A percentile compares a stretch with the other conserved stretches of the same genome.
phyloP scores from a whole-genome alignment of 306 rosid species.

The Quercus engelmannii region DNA sequence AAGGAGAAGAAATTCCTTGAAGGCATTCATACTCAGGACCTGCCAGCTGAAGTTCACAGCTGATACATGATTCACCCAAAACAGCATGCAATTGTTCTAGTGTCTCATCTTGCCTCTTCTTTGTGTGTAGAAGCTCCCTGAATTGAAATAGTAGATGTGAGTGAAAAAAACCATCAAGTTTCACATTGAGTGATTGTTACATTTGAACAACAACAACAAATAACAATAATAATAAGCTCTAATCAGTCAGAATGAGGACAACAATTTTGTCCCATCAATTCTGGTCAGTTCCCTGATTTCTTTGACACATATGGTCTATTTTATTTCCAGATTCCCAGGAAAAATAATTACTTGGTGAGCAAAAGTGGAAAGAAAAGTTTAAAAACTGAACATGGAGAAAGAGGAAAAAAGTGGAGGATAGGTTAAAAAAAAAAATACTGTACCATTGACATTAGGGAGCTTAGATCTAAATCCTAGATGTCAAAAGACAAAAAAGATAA shows the following conservation, averaged over 20 bases:
- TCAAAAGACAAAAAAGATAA: neutral
- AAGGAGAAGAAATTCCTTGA: slow-evolving; percentile 50
- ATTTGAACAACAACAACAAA: neutral
- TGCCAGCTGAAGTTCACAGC: slow-evolving; percentile 64
- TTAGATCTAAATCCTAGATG: neutral
- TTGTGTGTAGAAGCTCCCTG: slow-evolving; percentile 68
- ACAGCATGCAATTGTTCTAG: slow-evolving; percentile 40
- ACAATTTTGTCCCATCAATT: neutral
- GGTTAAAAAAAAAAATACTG: no score
- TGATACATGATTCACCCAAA: slow-evolving; percentile 55
- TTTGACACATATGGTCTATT: neutral
- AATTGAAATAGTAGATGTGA: slow-evolving; percentile 15
- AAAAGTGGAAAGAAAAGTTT: neutral
- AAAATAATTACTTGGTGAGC: neutral
- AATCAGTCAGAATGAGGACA: neutral
- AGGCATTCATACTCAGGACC: slow-evolving; percentile 53
- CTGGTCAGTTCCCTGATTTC: neutral
- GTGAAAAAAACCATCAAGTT: slow-evolving; percentile 3
- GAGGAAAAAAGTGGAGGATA: no score
- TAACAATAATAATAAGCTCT: neutral
- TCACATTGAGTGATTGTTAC: slow-evolving; percentile 2
- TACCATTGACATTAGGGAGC: neutral
- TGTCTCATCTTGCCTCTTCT: slow-evolving; percentile 57
- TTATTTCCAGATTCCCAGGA: neutral
- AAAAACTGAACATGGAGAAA: no score